Evolutionary conservation across 306 rosid genomes (phyloP).

Genomic region (Vigna nakashimae): DNA sequence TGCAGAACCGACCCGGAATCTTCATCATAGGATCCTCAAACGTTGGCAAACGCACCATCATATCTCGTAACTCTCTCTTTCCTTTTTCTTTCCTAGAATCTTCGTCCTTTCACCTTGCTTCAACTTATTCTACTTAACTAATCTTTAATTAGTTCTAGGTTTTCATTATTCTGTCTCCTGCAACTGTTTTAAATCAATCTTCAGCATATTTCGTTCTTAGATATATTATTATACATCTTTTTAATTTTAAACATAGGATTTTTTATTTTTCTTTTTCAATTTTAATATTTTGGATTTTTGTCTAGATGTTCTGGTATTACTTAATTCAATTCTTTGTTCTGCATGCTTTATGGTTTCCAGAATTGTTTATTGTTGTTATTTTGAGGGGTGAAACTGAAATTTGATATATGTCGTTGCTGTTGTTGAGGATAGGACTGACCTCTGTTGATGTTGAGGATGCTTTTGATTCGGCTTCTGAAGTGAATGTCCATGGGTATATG

Average conservation of each 20-base stretch:
- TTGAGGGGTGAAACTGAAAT: background rate
- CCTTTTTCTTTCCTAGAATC: background rate
- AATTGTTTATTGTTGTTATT: background rate
- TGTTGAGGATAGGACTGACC: constrained; percentile 63
- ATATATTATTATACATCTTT: background rate
- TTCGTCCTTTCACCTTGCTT: background rate
- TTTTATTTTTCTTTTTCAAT: too few species aligned
- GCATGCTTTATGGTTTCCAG: background rate
- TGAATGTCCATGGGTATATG: constrained; percentile 69
- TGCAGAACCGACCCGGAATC: constrained; percentile 70
- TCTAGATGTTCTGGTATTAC: background rate
- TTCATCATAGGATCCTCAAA: constrained; percentile 74
- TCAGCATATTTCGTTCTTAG: background rate
- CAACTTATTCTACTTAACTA: background rate
- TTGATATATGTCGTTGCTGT: constrained; percentile 33
- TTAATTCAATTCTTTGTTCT: background rate
- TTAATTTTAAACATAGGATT: background rate
- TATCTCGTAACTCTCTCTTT: constrained; percentile 62
- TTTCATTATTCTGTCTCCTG: background rate
- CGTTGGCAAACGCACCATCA: constrained; percentile 84
- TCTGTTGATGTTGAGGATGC: constrained; percentile 68
- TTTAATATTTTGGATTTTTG: background rate
- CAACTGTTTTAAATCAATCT: background rate
- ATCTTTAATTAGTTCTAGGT: background rate
- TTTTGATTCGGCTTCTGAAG: constrained; percentile 63